Evolutionary conservation across 163 green algal genomes (phyloP).

Genomic region (Scenedesmus sp.): DNA sequence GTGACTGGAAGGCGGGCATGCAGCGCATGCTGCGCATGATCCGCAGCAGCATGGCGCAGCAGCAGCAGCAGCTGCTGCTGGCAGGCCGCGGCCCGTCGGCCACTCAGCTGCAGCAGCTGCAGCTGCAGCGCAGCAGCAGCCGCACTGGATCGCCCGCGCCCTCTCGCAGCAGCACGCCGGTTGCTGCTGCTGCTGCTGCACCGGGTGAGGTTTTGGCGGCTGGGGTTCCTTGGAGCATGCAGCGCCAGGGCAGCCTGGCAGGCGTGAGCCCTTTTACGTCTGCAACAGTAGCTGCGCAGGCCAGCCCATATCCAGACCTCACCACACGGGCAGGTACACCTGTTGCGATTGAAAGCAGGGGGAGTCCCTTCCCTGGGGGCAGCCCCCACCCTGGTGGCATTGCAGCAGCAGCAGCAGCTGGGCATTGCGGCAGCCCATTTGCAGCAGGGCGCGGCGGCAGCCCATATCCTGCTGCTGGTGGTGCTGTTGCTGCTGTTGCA

Average conservation of each 20-base stretch:
- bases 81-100: not conserved
- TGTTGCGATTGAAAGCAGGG: not conserved
- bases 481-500: not conserved
- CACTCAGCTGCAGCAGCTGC: not conserved
- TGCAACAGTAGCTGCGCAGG: not conserved
- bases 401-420: not conserved
- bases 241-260: not conserved
- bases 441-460: not conserved
- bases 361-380: not conserved
- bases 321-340: not conserved
- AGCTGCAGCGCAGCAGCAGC: slow-evolving; percentile 22
- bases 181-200: not conserved
- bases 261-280: not conserved
- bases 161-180: not conserved
- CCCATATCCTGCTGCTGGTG: not conserved
- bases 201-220: not conserved
- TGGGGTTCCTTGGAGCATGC: not conserved
- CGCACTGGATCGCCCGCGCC: not conserved
- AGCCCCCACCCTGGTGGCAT: not conserved
- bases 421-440: not conserved
- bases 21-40: slow-evolving; percentile 36
- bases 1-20: slow-evolving; percentile 35
- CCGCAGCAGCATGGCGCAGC: not conserved
- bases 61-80: slow-evolving; percentile 11
- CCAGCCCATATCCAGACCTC: not conserved